Evolutionary conservation across 306 rosid genomes (phyloP), one percentile per base, ranked within the genome.

Genomic region (Casuarina cunninghamiana): DNA sequence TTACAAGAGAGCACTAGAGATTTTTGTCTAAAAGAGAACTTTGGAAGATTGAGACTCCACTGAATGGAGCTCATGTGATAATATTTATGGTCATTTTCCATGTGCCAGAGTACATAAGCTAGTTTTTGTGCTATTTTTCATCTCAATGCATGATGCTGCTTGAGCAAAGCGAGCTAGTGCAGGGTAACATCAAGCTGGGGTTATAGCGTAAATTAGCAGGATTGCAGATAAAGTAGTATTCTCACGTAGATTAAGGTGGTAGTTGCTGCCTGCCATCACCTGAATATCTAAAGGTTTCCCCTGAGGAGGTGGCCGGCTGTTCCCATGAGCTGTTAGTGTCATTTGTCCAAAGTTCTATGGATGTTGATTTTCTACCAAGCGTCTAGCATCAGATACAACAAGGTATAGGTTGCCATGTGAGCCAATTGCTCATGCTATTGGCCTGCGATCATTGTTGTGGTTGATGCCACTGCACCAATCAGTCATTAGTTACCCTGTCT

Each of bases 341-440:
- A 12, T 12, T 26, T 61, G 44, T 37, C 42, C 42, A 37, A 62
- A 62, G 44, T 19, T 37, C 43, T 37, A 37, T 37, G 44, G 69
- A 37, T 17, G 19, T 62, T 37, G 69, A 62, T 62, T 62, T 62
- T 62, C 69, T 62, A 35, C 19, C 10, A 62, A 62, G 69, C 44
- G 37, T 10, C 44, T 62, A 62, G 69, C 46, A 63, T 63, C 46
- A 5, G 44, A 21, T 63, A 19, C 69, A 38, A 63, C 15, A 63
- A 10, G 10, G 4, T 38, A 63, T 37, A 39, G 15, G 21, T 63
- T 63, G 41, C 21, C 45, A 38, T 16, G 60, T 16, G 69, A 76
- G 46, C 44, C 13, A 3, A 69, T 77, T 7, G 43, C 53, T 61
- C 11, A 41, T 4, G 37, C 73, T 32, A 4, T 51, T 60, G 44